Percentiles rank a stretch among this genome's conserved stretches.
phyloP scores from a whole-genome alignment of 495 filamentous ascomycete genomes.

The Aspergillus leporis region DNA sequence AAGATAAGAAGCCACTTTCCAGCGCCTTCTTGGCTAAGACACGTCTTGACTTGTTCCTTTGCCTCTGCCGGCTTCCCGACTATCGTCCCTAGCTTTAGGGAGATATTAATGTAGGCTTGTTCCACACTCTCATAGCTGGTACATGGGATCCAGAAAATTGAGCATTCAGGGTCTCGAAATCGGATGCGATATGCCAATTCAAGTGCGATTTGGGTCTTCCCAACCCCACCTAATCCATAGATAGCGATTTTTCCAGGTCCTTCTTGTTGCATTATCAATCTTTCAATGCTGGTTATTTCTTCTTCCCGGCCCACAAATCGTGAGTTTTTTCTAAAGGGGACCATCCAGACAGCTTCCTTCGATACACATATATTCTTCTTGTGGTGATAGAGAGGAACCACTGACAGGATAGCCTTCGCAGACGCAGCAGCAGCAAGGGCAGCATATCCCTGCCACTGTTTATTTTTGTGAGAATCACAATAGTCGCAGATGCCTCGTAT shows the following conservation, averaged over 20 bases:
- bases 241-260: slow-evolving; percentile 27
- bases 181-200: slow-evolving; percentile 45
- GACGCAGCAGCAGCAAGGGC: neutral
- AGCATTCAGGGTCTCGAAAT: slow-evolving; percentile 37
- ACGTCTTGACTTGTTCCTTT: slow-evolving; percentile 27
- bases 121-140: slow-evolving; percentile 42
- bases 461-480: neutral
- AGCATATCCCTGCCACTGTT: neutral
- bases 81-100: slow-evolving; percentile 21
- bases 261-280: neutral
- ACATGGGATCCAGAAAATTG: slow-evolving; percentile 54
- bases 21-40: slow-evolving; percentile 25
- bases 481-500: no score
- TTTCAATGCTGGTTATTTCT: neutral
- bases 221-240: slow-evolving; percentile 47
- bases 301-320: slow-evolving; percentile 6
- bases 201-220: slow-evolving; percentile 54
- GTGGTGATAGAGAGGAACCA: neutral
- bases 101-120: slow-evolving; percentile 45
- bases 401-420: neutral
- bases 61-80: slow-evolving; percentile 21
- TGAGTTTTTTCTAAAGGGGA: no score
- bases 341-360: neutral
- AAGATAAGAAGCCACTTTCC: slow-evolving; percentile 43
- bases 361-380: neutral